A percentile compares a stretch with the other conserved stretches of the same genome.
Evolutionary conservation across 2,329 filamentous ascomycete genomes (phyloP).

Genomic region (Colletotrichum theobromicola): DNA sequence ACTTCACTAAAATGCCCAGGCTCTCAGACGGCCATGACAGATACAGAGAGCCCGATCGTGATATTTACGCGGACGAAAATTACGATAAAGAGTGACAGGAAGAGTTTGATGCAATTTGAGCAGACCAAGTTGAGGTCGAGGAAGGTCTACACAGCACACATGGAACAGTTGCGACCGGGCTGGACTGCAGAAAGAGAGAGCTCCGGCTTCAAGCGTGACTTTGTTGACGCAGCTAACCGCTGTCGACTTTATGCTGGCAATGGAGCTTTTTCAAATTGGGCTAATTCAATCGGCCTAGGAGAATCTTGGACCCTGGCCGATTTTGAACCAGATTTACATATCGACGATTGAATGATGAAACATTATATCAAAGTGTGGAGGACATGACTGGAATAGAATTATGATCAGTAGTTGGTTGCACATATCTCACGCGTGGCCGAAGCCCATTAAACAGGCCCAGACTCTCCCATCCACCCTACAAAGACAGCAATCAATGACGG

Average conservation of each 20-base stretch:
- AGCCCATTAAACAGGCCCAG: not conserved
- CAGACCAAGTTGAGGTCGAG: constrained; percentile 40
- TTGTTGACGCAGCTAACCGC: constrained; percentile 25
- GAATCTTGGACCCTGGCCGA: not conserved
- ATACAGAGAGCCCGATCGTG: constrained; percentile 34
- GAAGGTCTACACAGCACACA: constrained; percentile 34
- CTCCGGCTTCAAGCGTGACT: constrained; percentile 34
- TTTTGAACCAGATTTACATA: not conserved
- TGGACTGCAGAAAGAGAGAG: constrained; percentile 33
- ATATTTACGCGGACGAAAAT: constrained; percentile 32
- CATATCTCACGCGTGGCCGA: too few relatives aligned
- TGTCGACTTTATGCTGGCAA: too few relatives aligned
- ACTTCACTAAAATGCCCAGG: constrained; percentile 33
- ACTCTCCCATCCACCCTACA: not conserved
- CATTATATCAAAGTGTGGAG: too few relatives aligned
- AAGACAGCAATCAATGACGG: not conserved
- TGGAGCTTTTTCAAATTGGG: too few relatives aligned
- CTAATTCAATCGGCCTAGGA: not conserved
- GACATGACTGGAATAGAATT: too few relatives aligned
- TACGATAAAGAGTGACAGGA: constrained; percentile 41
- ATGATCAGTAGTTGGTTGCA: too few relatives aligned
- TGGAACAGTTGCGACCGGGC: constrained; percentile 33
- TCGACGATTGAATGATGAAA: not conserved
- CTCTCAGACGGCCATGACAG: constrained; percentile 35
- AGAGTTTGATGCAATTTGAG: constrained; percentile 43